Evolutionary conservation across 345 rosid species (phyloP).

Genomic region (Physaria fendleri): DNA sequence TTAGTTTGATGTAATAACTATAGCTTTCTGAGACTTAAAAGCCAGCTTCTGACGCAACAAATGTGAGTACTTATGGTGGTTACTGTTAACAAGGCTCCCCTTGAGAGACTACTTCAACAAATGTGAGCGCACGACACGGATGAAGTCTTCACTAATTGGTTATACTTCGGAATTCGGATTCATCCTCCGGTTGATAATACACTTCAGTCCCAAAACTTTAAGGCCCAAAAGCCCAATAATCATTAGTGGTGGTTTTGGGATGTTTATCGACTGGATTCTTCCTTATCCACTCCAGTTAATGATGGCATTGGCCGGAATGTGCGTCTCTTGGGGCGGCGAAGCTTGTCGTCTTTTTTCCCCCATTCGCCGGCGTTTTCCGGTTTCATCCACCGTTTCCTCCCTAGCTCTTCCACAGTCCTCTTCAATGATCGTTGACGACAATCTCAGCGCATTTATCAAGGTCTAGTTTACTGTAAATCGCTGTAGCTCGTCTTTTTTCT

Average conservation of each 20-base stretch:
- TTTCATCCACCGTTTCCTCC: neutral
- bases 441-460: constrained; percentile 41
- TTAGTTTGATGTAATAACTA: neutral
- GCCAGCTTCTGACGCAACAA: neutral
- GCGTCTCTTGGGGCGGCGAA: constrained; percentile 21
- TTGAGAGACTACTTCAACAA: no score
- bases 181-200: no score
- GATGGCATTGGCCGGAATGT: constrained; percentile 19
- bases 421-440: constrained; percentile 37
- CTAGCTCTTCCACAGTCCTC: constrained; percentile 17
- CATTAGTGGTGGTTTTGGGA: neutral
- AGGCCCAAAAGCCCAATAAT: neutral
- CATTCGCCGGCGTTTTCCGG: neutral
- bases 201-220: no score
- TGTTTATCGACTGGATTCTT: no score
- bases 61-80: neutral
- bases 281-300: constrained; percentile 18
- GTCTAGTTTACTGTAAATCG: constrained; percentile 24
- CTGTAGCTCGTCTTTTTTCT: neutral
- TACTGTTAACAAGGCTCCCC: no score
- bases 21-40: neutral
- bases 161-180: no score
- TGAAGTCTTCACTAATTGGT: no score
- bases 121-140: no score
- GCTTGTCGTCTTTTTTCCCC: constrained; percentile 8